Evolutionary conservation across 1,139 yeast species (phyloP).

Genomic region (Geotrichum siamense): DNA sequence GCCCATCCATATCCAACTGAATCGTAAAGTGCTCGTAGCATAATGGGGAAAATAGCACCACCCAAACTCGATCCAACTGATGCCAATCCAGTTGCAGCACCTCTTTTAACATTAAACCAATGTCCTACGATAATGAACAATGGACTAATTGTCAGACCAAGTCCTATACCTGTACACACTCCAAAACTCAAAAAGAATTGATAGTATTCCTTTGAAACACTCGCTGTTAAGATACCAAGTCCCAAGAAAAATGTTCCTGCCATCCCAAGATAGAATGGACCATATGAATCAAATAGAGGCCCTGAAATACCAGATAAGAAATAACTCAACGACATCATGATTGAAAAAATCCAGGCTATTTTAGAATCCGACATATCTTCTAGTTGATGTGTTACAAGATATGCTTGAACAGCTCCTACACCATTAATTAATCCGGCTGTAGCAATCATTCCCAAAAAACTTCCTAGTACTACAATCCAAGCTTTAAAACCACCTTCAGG

Average conservation of each 20-base stretch:
- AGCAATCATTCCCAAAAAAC: constrained; percentile 54
- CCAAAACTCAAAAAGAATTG: constrained; percentile 57
- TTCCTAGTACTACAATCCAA: constrained; percentile 50
- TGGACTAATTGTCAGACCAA: constrained; percentile 52
- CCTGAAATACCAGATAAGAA: constrained; percentile 55
- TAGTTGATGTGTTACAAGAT: constrained; percentile 51
- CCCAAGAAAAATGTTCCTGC: constrained; percentile 43
- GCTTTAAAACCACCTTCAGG: constrained; percentile 57
- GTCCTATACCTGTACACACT: constrained; percentile 50
- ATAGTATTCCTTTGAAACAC: constrained; percentile 46
- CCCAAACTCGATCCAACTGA: constrained; percentile 67
- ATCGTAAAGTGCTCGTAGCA: constrained; percentile 46
- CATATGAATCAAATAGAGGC: constrained; percentile 53
- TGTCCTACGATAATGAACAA: constrained; percentile 54
- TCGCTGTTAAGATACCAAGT: constrained; percentile 50
- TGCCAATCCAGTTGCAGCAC: constrained; percentile 53
- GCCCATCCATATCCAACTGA: constrained; percentile 55
- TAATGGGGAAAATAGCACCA: constrained; percentile 54
- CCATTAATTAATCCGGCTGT: constrained; percentile 61
- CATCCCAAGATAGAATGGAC: constrained; percentile 45
- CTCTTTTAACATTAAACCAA: constrained; percentile 54
- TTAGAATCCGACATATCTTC: constrained; percentile 41
- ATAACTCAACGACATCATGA: constrained; percentile 49
- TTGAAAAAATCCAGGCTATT: constrained; percentile 62
- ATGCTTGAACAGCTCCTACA: constrained; percentile 62